Evolutionary conservation across 257 asterid species (phyloP), one percentile per base, ranked within the genome.

Genomic region (Solanum tarijense): DNA sequence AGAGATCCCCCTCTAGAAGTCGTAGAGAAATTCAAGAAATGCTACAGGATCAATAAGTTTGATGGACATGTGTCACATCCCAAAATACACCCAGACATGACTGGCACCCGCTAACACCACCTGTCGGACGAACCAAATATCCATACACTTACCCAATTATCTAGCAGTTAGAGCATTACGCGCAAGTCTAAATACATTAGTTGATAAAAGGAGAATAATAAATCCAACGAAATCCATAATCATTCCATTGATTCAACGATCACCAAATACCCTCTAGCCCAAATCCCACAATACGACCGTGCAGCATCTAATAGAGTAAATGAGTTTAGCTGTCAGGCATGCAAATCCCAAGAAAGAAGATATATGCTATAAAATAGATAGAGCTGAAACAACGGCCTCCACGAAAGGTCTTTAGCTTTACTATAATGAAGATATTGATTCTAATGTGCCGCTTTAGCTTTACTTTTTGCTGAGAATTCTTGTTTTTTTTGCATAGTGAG

Each of bases 401-500:
- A 55, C n/a, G 9, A 55, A 55, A 55, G n/a, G 65, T 55, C 65
- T 55, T 55, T 55, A 6, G 65, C 65, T 55, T 18, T 55, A 55
- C 65, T 6, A 18, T 18, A 55, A 18, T 6, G 65, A 55, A 55
- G 65, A 55, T 55, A 55, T 18, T 55, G 65, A 55, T 43, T 84
- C 86, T 68, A 60, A 82, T 83, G 58, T 82, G 86, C 76, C 58
- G 34, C 85, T 86, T 46, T 81, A 18, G 41, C 36, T 86, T 86
- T 87, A 78, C 86, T 78, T 73, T 83, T 90, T 90, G 62, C 89
- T 88, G 60, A 62, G 83, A 13, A 58, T 34, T 88, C 39, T 89
- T 72, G 60, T 81, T 72, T 88, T 89, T 32, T 76, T 87, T 87
- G 46, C 90, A 46, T 88, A 97, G 99, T 52, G 99, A 97, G 95